phyloP scores from a whole-genome alignment of 2,329 filamentous ascomycete genomes.

The Pseudocercospora cruenta region DNA sequence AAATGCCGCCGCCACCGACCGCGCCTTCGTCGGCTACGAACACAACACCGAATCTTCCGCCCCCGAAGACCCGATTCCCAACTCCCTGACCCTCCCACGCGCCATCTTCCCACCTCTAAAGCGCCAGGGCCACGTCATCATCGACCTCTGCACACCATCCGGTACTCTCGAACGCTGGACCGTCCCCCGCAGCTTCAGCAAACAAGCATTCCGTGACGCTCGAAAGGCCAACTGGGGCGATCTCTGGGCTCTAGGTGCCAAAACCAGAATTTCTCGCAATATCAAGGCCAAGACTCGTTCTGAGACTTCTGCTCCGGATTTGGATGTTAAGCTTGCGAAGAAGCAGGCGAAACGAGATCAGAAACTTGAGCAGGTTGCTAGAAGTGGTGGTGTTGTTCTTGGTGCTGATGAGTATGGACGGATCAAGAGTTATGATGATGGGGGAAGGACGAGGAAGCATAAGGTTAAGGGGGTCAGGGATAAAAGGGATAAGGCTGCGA shows the following conservation, averaged over 20 bases:
- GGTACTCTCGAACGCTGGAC: slow-evolving; percentile 92
- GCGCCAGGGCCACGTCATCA: slow-evolving; percentile 80
- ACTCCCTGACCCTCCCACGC: slow-evolving; percentile 73
- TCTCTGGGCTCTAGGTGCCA: slow-evolving; percentile 91
- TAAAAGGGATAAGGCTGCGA: slow-evolving; percentile 42
- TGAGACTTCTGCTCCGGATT: slow-evolving; percentile 17
- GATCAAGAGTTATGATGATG: slow-evolving; percentile 11
- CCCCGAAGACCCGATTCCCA: slow-evolving; percentile 24
- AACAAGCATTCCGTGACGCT: slow-evolving; percentile 85
- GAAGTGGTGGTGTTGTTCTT: slow-evolving; percentile 14
- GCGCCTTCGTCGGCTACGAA: slow-evolving; percentile 75
- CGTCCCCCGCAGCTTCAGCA: slow-evolving; percentile 78
- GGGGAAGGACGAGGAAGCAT: slow-evolving; percentile 41
- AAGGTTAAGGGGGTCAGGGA: slow-evolving; percentile 41
- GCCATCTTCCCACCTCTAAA: slow-evolving; percentile 81
- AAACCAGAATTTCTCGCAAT: slow-evolving; percentile 70
- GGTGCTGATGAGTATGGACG: slow-evolving; percentile 29
- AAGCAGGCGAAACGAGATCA: slow-evolving; percentile 13
- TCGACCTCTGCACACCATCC: slow-evolving; percentile 87
- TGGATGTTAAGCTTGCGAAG: slow-evolving; percentile 25
- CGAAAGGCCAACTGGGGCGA: slow-evolving; percentile 91
- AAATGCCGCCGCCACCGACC: slow-evolving; percentile 61
- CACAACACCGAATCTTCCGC: slow-evolving; percentile 20
- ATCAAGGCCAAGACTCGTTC: slow-evolving; percentile 21
- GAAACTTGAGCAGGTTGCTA: slow-evolving; percentile 10